A percentile compares a stretch with the other conserved stretches of the same genome.
Evolutionary conservation across 352 stramenopile genomes (phyloP).

Genomic region (Phytopythium delawarense): DNA sequence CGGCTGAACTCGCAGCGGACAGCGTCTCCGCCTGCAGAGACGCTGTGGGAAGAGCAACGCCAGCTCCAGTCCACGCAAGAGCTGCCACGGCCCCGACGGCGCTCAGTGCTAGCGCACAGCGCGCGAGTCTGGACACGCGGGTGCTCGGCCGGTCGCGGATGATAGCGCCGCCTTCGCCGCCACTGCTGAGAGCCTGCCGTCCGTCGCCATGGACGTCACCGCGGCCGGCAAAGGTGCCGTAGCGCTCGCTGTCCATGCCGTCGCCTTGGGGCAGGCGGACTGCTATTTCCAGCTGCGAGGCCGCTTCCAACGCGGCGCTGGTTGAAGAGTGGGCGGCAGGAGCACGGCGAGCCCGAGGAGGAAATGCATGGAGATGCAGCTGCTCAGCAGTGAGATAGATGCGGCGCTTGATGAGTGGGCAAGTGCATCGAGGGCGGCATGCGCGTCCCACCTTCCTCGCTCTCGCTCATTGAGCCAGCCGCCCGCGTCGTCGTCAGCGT

Average conservation of each 20-base stretch:
- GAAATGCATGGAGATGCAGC: neutral
- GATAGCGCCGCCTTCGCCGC: neutral
- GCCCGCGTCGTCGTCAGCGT: neutral
- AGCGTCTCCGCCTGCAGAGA: neutral
- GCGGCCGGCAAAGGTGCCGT: conserved; percentile 3
- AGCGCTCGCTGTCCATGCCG: neutral
- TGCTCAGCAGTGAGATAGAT: neutral
- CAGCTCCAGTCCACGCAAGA: neutral
- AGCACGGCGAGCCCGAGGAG: neutral
- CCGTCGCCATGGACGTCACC: too few relatives aligned
- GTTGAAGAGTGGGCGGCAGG: neutral
- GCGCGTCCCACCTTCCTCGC: neutral
- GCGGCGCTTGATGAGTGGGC: neutral
- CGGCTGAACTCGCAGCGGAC: neutral
- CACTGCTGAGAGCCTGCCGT: neutral
- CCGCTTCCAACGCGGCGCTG: neutral
- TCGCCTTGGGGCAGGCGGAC: neutral
- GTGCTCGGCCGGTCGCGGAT: neutral
- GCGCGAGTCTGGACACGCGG: neutral
- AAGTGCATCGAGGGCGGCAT: neutral
- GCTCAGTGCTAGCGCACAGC: neutral
- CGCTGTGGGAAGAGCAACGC: neutral
- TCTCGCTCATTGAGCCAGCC: neutral
- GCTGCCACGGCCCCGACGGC: neutral
- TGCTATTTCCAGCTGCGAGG: neutral